Conservation (phyloP, 2,329 filamentous ascomycete species). For the Macrophomina tecta region DNA sequence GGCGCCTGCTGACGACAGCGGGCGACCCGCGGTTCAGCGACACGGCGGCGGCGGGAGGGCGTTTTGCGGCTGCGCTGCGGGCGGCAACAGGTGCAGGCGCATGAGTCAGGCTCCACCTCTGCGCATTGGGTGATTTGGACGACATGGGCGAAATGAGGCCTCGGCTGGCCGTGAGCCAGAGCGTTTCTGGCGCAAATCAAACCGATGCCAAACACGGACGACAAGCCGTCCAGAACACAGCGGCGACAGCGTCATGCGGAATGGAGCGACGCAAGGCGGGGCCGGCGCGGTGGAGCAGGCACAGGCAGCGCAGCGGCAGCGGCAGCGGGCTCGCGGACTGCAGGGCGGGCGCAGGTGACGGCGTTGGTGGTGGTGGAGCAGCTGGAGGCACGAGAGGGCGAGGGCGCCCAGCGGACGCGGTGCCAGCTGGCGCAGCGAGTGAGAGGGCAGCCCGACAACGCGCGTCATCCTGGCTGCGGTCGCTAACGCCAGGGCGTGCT, state of each 20-base stretch:
- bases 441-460: slow-evolving; percentile 4
- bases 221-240: slow-evolving; percentile 1
- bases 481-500: slow-evolving; percentile 22
- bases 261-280: slow-evolving; percentile 21
- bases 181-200: slow-evolving; percentile 10
- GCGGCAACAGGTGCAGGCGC: background rate
- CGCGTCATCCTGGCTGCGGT: slow-evolving; percentile 20
- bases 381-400: slow-evolving; percentile 12
- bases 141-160: slow-evolving; percentile 14
- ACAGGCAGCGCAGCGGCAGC: too few species aligned
- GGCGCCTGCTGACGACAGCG: slow-evolving; percentile 11
- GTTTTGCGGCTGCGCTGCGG: background rate
- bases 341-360: background rate
- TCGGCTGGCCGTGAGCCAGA: slow-evolving; percentile 2
- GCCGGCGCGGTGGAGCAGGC: background rate
- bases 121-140: background rate
- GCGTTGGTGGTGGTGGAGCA: background rate
- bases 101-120: slow-evolving; percentile 15
- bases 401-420: background rate
- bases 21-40: slow-evolving; percentile 11
- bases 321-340: background rate
- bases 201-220: slow-evolving; percentile 13
- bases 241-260: slow-evolving; percentile 15
- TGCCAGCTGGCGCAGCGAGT: slow-evolving; percentile 5
- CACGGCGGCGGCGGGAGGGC: slow-evolving; percentile 9